Evolutionary conservation across 345 rosid genomes (phyloP).

Genomic region (Brassica cretica): DNA sequence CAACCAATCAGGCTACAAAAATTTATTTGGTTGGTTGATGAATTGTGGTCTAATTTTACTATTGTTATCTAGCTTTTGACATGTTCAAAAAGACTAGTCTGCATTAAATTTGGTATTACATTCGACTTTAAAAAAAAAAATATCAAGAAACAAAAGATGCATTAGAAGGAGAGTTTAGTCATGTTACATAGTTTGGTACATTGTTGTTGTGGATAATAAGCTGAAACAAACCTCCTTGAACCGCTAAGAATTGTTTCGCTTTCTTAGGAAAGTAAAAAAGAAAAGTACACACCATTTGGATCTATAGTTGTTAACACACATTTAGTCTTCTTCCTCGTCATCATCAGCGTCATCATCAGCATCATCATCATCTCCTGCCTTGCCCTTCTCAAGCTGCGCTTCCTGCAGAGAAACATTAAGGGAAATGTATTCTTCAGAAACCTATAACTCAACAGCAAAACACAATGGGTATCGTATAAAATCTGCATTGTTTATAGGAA

Average conservation of each 20-base stretch:
- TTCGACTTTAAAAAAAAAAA: background rate
- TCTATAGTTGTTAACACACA: background rate
- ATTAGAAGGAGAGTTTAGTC: background rate
- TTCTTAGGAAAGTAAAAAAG: background rate
- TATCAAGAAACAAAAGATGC: background rate
- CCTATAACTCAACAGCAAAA: background rate
- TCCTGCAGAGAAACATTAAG: constrained; percentile 23
- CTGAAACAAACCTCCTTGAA: background rate
- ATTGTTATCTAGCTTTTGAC: background rate
- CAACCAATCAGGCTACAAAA: background rate
- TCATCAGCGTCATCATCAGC: background rate
- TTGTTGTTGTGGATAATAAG: background rate
- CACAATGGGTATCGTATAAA: background rate
- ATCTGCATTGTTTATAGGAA: background rate
- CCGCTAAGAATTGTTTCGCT: background rate
- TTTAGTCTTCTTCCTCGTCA: constrained; percentile 29
- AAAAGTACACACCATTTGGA: background rate
- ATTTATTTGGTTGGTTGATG: background rate
- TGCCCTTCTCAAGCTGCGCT: constrained; percentile 34
- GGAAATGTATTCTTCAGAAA: constrained; percentile 2
- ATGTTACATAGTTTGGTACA: background rate
- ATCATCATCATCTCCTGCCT: constrained; percentile 13
- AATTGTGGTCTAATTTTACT: background rate
- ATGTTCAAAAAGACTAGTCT: background rate
- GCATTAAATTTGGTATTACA: background rate